These are phyloP conservation scores for Steccherinum ochraceum DNA, from an alignment of 768 basidiomycete species.

Conservation along the genomic window DNA sequence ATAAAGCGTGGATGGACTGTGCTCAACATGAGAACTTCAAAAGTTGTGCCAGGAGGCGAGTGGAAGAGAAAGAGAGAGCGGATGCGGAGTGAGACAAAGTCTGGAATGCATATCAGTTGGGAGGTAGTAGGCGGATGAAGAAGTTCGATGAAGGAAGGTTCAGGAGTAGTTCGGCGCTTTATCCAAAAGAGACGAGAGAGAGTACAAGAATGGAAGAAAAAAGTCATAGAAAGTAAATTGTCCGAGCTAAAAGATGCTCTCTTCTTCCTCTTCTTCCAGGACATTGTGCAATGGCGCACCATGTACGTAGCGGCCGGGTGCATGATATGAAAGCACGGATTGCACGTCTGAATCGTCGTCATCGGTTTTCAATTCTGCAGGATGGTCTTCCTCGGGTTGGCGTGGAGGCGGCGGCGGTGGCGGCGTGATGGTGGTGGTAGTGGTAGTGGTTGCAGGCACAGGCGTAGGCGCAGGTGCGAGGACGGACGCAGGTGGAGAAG, in stretches of 20 bases:
- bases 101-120: not conserved
- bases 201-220: not conserved
- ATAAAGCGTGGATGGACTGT: not conserved
- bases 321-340: not conserved
- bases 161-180: not conserved
- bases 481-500: conserved; percentile 18
- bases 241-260: not conserved
- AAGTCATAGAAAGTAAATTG: not conserved
- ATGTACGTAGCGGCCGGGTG: conserved; percentile 57
- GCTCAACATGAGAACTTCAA: not conserved
- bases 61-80: not conserved
- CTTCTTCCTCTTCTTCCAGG: conserved; percentile 65
- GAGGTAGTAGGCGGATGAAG: not conserved
- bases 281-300: conserved; percentile 86
- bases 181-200: not conserved
- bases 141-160: not conserved
- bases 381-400: conserved; percentile 14
- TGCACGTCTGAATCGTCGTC: too few species aligned
- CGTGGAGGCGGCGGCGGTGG: conserved; percentile 11
- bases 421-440: conserved; percentile 8
- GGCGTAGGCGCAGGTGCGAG: conserved; percentile 16
- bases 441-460: not conserved
- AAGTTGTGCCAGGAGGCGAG: not conserved
- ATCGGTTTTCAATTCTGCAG: too few species aligned
- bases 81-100: not conserved